Conservation (phyloP, 352 stramenopile species). For the Phytopythium montanum region DNA sequence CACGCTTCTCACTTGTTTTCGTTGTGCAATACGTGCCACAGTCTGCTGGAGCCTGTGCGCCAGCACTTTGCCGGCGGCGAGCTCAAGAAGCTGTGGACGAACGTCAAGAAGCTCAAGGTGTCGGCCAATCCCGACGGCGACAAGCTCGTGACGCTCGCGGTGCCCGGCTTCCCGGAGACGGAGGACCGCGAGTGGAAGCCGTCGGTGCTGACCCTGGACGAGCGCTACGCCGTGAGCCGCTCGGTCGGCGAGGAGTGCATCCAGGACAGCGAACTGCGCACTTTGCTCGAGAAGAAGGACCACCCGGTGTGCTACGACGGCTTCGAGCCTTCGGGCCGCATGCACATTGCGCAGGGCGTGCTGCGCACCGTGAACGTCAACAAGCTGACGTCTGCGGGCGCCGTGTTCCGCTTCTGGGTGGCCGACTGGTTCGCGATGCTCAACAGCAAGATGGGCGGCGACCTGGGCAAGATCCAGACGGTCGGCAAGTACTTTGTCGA, state of each 20-base stretch:
- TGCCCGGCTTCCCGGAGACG: conserved; percentile 60
- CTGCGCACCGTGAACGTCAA: conserved; percentile 97
- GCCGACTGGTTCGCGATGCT: conserved; percentile 99
- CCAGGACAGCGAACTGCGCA: conserved; percentile 86
- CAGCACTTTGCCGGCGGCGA: conserved; percentile 94
- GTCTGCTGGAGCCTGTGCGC: conserved; percentile 94
- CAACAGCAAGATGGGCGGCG: conserved; percentile 99
- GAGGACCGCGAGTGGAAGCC: conserved; percentile 65
- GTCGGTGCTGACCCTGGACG: conserved; percentile 76
- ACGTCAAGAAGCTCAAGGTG: conserved; percentile 90
- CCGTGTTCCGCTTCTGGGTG: conserved; percentile 99
- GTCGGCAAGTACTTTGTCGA: conserved; percentile 98
- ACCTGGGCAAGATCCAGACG: conserved; percentile 96
- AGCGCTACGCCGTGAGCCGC: conserved; percentile 73
- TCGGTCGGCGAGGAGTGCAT: conserved; percentile 93
- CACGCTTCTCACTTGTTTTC: not conserved
- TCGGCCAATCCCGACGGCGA: conserved; percentile 57
- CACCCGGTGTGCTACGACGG: conserved; percentile 96
- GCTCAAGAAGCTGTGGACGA: conserved; percentile 94
- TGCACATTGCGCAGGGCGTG: conserved; percentile 99
- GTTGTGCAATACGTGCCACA: conserved; percentile 8
- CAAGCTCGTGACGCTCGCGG: conserved; percentile 64
- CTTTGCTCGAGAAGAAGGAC: conserved; percentile 85
- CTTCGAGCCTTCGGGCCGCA: conserved; percentile 98
- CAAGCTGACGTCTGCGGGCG: conserved; percentile 89